phyloP scores from a whole-genome alignment of 148 eudicot species.

The Amaranthus palmeri region DNA sequence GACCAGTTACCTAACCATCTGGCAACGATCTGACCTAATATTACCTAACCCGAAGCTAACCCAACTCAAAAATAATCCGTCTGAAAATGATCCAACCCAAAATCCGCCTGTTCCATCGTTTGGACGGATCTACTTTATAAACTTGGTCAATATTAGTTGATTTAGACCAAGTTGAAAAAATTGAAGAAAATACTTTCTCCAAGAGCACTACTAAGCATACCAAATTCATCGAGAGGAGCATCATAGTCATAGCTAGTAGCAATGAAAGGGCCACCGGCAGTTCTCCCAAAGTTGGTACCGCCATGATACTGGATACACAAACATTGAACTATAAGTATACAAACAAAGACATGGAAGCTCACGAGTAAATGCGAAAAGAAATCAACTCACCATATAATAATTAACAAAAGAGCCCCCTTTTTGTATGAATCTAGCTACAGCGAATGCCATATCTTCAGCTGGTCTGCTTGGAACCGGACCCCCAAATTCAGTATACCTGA shows the following conservation, averaged over 20 bases:
- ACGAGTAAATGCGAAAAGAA: constrained; percentile 13
- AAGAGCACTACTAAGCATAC: constrained; percentile 25
- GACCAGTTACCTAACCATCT: too few relatives aligned
- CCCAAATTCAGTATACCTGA: constrained; percentile 82
- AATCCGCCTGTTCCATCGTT: too few relatives aligned
- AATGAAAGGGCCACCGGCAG: constrained; percentile 74
- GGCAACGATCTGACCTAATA: too few relatives aligned
- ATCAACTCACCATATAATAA: constrained; percentile 66
- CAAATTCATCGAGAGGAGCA: constrained; percentile 81
- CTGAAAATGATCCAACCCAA: too few relatives aligned
- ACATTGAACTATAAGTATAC: not conserved
- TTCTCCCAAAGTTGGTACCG: constrained; percentile 77
- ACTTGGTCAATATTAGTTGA: not conserved
- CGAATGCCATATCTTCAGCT: constrained; percentile 75
- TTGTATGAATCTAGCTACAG: constrained; percentile 76
- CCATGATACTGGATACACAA: constrained; percentile 58
- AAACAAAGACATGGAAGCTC: not conserved
- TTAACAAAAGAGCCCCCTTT: constrained; percentile 70
- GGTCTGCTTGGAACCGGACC: constrained; percentile 70
- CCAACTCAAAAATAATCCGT: too few relatives aligned
- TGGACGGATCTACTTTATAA: not conserved
- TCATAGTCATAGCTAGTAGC: constrained; percentile 85
- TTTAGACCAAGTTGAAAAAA: not conserved
- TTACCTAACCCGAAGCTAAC: too few relatives aligned
- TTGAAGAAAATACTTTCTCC: not conserved